Evolutionary conservation across 2,329 filamentous ascomycete species (phyloP).

Genomic region (Phialocephala sp.): DNA sequence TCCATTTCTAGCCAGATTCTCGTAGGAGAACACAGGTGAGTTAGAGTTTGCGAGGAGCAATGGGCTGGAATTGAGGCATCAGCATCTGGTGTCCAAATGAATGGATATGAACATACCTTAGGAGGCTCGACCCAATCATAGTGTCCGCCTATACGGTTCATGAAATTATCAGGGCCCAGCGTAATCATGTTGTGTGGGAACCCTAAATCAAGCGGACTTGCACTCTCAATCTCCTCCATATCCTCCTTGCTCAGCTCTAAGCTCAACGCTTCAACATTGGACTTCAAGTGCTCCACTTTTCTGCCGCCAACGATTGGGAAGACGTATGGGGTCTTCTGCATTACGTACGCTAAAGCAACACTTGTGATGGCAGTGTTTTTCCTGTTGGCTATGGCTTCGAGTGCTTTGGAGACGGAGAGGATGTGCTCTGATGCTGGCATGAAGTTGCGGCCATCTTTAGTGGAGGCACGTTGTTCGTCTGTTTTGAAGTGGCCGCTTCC

Average conservation of each 20-base stretch:
- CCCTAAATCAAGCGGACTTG: constrained; percentile 20
- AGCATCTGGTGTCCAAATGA: background rate
- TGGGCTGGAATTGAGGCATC: background rate
- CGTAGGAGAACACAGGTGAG: too few species aligned
- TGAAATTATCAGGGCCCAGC: background rate
- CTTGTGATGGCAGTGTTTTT: constrained; percentile 58
- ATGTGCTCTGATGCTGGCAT: constrained; percentile 44
- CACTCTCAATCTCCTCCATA: constrained; percentile 57
- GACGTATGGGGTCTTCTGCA: constrained; percentile 60
- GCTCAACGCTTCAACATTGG: constrained; percentile 60
- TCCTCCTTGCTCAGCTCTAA: constrained; percentile 57
- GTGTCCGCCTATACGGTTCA: constrained; percentile 15
- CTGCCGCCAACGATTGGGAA: constrained; percentile 63
- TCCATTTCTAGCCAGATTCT: too few species aligned
- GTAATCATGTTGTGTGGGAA: constrained; percentile 14
- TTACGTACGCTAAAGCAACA: constrained; percentile 62
- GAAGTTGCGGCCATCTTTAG: constrained; percentile 9
- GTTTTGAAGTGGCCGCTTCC: constrained; percentile 53
- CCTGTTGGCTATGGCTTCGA: constrained; percentile 62
- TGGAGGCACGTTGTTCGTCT: constrained; percentile 38
- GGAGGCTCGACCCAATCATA: constrained; percentile 8
- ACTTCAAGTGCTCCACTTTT: constrained; percentile 61
- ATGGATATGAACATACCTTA: constrained; percentile 1
- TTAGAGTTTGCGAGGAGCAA: constrained; percentile 14
- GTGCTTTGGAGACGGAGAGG: constrained; percentile 54